Conservation (phyloP, 495 filamentous ascomycete genomes). For the Penicillium samsonianum region DNA sequence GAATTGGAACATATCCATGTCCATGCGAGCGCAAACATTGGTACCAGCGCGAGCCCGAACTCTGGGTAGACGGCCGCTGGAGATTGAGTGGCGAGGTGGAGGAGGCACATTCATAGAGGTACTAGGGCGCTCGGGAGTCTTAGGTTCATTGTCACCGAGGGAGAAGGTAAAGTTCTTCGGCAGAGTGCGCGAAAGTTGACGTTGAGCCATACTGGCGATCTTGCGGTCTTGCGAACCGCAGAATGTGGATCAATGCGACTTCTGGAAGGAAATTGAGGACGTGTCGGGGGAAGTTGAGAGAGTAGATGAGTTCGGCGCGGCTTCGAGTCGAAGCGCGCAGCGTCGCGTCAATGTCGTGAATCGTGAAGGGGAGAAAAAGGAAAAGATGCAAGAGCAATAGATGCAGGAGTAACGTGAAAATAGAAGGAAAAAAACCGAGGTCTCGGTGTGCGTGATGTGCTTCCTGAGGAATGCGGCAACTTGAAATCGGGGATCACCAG, state of each 20-base stretch:
- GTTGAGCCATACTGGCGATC: conserved; percentile 45
- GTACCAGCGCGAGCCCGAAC: conserved; percentile 49
- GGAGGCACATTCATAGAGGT: conserved; percentile 45
- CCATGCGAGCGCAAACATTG: conserved; percentile 42
- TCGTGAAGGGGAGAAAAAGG: conserved; percentile 30
- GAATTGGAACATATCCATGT: conserved; percentile 35
- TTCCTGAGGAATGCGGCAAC: conserved; percentile 34
- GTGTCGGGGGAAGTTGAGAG: conserved; percentile 7
- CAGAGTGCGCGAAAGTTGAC: conserved; percentile 62
- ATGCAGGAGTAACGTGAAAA: conserved; percentile 21
- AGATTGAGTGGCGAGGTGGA: conserved; percentile 51
- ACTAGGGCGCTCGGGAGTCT: conserved; percentile 57
- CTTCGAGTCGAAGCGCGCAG: conserved; percentile 25
- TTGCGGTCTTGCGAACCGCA: conserved; percentile 12
- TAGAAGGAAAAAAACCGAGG: conserved; percentile 20
- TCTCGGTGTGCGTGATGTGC: conserved; percentile 16
- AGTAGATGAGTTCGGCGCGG: conserved; percentile 7
- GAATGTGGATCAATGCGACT: conserved; percentile 22
- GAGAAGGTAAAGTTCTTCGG: conserved; percentile 67
- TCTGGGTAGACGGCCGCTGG: conserved; percentile 50
- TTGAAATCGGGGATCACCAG: conserved; percentile 30
- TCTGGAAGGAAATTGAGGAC: conserved; percentile 4
- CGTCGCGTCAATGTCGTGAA: conserved; percentile 39
- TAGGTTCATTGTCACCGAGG: conserved; percentile 55
- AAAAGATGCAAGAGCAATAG: conserved; percentile 36